Conservation (phyloP, 768 basidiomycete species). For the Naganishia kalamii region DNA sequence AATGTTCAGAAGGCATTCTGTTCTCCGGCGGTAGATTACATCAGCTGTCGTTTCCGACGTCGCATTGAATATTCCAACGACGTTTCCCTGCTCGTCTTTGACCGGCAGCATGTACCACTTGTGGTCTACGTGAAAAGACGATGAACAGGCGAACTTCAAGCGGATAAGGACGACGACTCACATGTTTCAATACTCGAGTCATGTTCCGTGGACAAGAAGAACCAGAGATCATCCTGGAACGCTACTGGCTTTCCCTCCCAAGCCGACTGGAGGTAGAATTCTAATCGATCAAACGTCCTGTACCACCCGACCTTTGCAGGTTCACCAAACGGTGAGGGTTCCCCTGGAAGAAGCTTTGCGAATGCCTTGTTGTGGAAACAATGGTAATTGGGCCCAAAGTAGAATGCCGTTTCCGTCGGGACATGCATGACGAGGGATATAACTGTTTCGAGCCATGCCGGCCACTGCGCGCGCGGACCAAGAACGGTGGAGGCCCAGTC, state of each 20-base stretch:
- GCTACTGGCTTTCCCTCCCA: constrained; percentile 6
- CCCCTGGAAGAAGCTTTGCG: background rate
- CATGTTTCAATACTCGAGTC: background rate
- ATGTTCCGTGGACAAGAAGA: constrained; percentile 7
- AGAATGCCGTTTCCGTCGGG: constrained; percentile 7
- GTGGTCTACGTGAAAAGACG: background rate
- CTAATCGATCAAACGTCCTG: constrained; percentile 9
- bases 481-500: constrained; percentile 4
- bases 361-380: constrained; percentile 16
- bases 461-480: background rate
- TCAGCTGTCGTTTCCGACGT: background rate
- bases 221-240: constrained; percentile 12
- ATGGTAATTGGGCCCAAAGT: constrained; percentile 7
- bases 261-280: constrained; percentile 4
- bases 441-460: constrained; percentile 1
- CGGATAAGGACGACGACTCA: background rate
- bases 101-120: constrained; percentile 10
- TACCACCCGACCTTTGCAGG: constrained; percentile 14
- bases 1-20: background rate
- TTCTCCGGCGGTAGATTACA: constrained; percentile 8
- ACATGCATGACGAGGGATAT: constrained; percentile 6
- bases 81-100: constrained; percentile 4
- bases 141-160: background rate
- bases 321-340: constrained; percentile 7
- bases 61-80: background rate